phyloP scores from a whole-genome alignment of 2,329 filamentous ascomycete genomes.

The Anthostomella pinea region DNA sequence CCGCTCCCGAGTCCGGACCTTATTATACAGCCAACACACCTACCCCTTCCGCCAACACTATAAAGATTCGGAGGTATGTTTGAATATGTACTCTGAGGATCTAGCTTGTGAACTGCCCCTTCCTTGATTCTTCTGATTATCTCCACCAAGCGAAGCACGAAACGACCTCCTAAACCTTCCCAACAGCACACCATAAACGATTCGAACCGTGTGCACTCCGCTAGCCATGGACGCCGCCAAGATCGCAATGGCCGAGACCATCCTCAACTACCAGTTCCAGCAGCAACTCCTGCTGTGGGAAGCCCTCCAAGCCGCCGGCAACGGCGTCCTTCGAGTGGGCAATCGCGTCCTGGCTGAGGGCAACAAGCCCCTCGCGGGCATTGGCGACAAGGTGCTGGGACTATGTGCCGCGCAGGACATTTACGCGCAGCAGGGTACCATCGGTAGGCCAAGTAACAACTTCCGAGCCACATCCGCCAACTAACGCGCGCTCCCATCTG shows the following conservation, averaged over 20 bases:
- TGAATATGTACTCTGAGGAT: too few relatives aligned
- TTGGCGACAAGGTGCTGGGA: constrained; percentile 11
- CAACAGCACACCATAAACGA: too few relatives aligned
- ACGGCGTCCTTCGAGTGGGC: not conserved
- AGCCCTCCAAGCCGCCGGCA: constrained; percentile 10
- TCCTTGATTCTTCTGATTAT: too few relatives aligned
- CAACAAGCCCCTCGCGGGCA: constrained; percentile 9
- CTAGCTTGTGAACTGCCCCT: too few relatives aligned
- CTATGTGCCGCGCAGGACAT: constrained; percentile 4
- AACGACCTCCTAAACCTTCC: too few relatives aligned
- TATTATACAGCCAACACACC: too few relatives aligned
- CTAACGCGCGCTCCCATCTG: not conserved
- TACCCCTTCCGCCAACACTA: too few relatives aligned
- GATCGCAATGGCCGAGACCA: constrained; percentile 10
- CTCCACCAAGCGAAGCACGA: too few relatives aligned
- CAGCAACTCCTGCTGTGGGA: constrained; percentile 12
- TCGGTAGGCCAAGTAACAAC: constrained; percentile 2
- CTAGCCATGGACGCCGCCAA: too few relatives aligned
- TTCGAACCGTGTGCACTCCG: too few relatives aligned
- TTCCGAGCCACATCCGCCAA: not conserved
- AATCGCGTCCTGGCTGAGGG: constrained; percentile 5
- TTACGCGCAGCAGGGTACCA: constrained; percentile 1
- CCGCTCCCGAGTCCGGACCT: too few relatives aligned
- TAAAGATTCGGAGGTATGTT: too few relatives aligned
- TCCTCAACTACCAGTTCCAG: constrained; percentile 10